A percentile compares a stretch with the other conserved stretches of the same genome.
These are phyloP conservation scores for Zygosaccharomyces sapae DNA, from an alignment of 1,139 yeast genomes.

Conservation along the genomic window DNA sequence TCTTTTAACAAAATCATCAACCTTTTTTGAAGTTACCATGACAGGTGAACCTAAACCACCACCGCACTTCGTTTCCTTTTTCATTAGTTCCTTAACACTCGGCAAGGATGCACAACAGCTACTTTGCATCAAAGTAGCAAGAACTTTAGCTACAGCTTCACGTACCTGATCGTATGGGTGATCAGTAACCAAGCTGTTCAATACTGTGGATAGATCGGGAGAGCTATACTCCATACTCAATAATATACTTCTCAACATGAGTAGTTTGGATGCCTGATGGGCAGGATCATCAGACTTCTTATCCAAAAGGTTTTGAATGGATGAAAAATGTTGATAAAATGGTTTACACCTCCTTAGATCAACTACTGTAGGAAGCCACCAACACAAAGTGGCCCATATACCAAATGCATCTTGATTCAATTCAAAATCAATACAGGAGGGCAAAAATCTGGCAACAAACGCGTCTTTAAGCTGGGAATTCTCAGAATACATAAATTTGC, in stretches of 20 bases:
- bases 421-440: slow-evolving; percentile 50
- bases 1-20: slow-evolving; percentile 34
- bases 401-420: slow-evolving; percentile 71
- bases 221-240: slow-evolving; percentile 57
- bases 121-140: slow-evolving; percentile 54
- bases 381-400: slow-evolving; percentile 73
- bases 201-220: slow-evolving; percentile 46
- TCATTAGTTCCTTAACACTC: slow-evolving; percentile 44
- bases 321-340: slow-evolving; percentile 44
- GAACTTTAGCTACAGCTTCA: slow-evolving; percentile 61
- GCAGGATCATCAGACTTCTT: slow-evolving; percentile 60
- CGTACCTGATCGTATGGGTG: slow-evolving; percentile 79
- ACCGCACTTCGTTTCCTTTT: slow-evolving; percentile 34
- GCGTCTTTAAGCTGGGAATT: slow-evolving; percentile 44
- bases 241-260: slow-evolving; percentile 53
- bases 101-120: slow-evolving; percentile 50
- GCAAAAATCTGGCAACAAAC: slow-evolving; percentile 45
- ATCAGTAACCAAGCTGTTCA: slow-evolving; percentile 45
- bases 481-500: slow-evolving; percentile 39
- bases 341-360: slow-evolving; percentile 66
- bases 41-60: slow-evolving; percentile 39
- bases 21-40: slow-evolving; percentile 29
- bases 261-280: slow-evolving; percentile 56
- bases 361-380: slow-evolving; percentile 66
- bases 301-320: slow-evolving; percentile 46